Evolutionary conservation across 208 protist genomes (phyloP), one percentile per base, ranked within the genome.

Genomic region (Herpetomonas muscarum): DNA sequence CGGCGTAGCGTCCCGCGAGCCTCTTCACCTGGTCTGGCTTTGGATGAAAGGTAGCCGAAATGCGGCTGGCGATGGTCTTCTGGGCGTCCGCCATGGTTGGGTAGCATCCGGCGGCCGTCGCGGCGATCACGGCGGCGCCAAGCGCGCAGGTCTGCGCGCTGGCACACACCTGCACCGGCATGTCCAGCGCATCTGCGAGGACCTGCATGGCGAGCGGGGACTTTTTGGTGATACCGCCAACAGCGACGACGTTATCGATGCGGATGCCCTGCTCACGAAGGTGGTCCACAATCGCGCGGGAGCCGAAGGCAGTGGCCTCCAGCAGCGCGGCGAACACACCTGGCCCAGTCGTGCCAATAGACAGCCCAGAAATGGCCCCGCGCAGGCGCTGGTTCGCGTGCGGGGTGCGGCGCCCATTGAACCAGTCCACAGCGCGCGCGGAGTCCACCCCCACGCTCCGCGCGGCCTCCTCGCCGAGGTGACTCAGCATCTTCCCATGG

Each of bases 381-480:
- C 78, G 78, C 19, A 81, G 70, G 32, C 72, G 53, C 44, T 79
- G 71, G 51, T 85, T 85, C 13, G 74, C 74, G 41, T 79, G 66
- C 15, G 74, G 74, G n/a, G 72, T 80, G 60, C 78, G 61, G 19
- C 78, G 67, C 1, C 74, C 78, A 62, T 85, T 85, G 66, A 85
- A 79, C 78, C 78, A 85, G 52, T 85, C 78, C 1, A 85, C 51
- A 24, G 74, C 69, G 44, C 55, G 57, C 22, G 73, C 70, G 22
- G 63, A 70, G 39, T 41, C 64, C 34, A 57, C 22, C 21, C 48
- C 55, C 2, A 63, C 69, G 26, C 54, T 10, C 2, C 48, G 42
- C 0, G 45, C 41, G 4, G 78, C 73, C 15, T 81, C 63, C 25
- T 58, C 31, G 32, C 39, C 64, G 5, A 85, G 64, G 19, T 42